A percentile compares a stretch with the other conserved stretches of the same genome.
Conservation (phyloP, 495 filamentous ascomycete species). For the Penicillium silybi region DNA sequence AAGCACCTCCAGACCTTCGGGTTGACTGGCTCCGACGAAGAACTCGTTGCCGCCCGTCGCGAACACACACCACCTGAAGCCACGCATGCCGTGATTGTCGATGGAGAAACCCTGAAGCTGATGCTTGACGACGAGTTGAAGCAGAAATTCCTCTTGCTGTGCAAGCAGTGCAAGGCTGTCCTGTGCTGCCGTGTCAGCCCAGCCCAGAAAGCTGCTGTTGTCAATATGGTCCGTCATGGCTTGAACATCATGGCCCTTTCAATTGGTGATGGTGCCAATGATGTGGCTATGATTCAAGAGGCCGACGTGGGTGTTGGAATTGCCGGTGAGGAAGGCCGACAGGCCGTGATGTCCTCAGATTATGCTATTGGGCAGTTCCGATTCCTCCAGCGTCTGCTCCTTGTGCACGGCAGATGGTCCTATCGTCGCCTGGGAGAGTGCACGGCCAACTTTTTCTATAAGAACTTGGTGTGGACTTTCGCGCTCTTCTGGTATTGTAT, state of each 20-base stretch:
- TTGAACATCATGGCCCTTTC: constrained; percentile 96
- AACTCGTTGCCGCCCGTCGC: constrained; percentile 70
- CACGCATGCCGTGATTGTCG: constrained; percentile 95
- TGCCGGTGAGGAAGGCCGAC: constrained; percentile 92
- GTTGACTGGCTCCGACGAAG: constrained; percentile 83
- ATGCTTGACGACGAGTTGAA: constrained; percentile 78
- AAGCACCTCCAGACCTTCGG: constrained; percentile 66
- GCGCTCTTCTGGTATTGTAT: constrained; percentile 97
- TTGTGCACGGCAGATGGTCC: constrained; percentile 96
- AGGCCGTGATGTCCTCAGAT: constrained; percentile 98
- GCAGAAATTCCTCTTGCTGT: constrained; percentile 90
- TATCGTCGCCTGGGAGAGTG: constrained; percentile 90
- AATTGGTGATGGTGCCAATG: constrained; percentile 96
- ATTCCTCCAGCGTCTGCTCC: constrained; percentile 82
- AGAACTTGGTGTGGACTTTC: constrained; percentile 99
- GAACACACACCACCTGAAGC: constrained; percentile 81
- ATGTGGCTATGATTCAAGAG: constrained; percentile 99
- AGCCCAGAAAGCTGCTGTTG: constrained; percentile 95
- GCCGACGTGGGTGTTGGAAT: constrained; percentile 98
- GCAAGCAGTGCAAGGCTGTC: constrained; percentile 96
- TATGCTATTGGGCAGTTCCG: constrained; percentile 98
- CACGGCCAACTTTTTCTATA: constrained; percentile 99
- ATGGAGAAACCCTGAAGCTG: constrained; percentile 89
- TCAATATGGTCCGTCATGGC: constrained; percentile 88
- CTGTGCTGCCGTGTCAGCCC: constrained; percentile 98